Percentiles rank a stretch among this genome's conserved stretches.
These are phyloP conservation scores for Plasmodium knowlesi DNA, from an alignment of 169 alveolate species.

Conservation along the genomic window DNA sequence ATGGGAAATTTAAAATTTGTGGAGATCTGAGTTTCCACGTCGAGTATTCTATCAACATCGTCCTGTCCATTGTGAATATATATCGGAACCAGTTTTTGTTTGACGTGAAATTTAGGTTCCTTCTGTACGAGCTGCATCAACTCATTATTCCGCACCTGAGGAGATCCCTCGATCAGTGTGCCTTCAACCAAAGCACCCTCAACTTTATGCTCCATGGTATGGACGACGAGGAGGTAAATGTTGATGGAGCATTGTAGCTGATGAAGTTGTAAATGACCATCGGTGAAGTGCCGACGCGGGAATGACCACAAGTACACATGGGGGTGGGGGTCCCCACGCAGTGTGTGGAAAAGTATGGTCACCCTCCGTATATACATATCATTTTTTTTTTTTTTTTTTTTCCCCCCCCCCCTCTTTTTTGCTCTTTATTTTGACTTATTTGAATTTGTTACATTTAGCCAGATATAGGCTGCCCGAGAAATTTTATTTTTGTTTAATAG, in stretches of 20 bases:
- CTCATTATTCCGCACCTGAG: conserved; percentile 34
- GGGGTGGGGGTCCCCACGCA: neutral
- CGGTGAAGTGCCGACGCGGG: neutral
- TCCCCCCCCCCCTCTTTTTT: neutral
- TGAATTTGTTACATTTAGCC: neutral
- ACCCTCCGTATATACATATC: neutral
- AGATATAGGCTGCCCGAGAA: neutral
- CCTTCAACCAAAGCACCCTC: conserved; percentile 65
- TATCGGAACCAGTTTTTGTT: conserved; percentile 69
- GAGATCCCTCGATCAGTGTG: conserved; percentile 30
- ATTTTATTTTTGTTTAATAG: neutral
- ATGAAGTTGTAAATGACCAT: neutral
- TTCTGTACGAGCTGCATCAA: conserved; percentile 45
- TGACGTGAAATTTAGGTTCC: conserved; percentile 58
- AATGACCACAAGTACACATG: neutral
- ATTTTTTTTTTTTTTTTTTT: too few species aligned
- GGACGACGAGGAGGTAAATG: conserved; percentile 34
- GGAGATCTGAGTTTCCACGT: conserved; percentile 50
- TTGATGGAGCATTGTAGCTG: neutral
- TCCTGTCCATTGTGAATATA: conserved; percentile 56
- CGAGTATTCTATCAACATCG: conserved; percentile 55
- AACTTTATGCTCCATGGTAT: conserved; percentile 17
- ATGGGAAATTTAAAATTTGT: conserved; percentile 26
- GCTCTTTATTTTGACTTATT: neutral
- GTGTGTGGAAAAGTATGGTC: neutral